A percentile compares a stretch with the other conserved stretches of the same genome.
These are phyloP conservation scores for Selaginella moellendorffii DNA, from an alignment of 75 land plant species.

Conservation along the genomic window DNA sequence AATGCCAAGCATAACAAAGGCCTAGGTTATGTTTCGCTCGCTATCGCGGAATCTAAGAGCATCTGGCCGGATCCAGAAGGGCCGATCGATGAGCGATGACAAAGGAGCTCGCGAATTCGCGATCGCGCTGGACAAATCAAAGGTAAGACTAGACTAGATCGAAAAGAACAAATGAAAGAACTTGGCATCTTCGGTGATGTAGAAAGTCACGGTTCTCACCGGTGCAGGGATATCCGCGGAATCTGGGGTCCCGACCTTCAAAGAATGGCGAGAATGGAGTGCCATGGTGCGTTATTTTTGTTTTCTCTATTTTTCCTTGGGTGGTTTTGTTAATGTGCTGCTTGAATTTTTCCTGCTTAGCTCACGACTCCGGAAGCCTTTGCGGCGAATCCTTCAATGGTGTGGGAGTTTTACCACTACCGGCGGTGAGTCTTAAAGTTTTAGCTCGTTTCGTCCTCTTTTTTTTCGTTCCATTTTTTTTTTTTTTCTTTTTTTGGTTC, in stretches of 20 bases:
- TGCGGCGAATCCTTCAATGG: conserved; percentile 32
- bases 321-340: no score
- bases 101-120: background rate
- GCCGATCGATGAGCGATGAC: background rate
- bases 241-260: conserved; percentile 40
- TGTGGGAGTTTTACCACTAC: conserved; percentile 46
- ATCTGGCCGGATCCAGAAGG: no score
- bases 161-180: background rate
- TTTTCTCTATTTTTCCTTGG: conserved; percentile 6
- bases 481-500: background rate
- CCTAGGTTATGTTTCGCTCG: no score
- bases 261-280: conserved; percentile 42
- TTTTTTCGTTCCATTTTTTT: background rate
- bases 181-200: conserved; percentile 4
- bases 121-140: background rate
- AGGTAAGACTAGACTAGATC: background rate
- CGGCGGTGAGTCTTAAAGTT: conserved; percentile 19
- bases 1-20: no score
- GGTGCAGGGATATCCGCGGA: conserved; percentile 49
- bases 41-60: no score
- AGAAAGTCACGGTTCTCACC: conserved; percentile 38
- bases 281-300: conserved; percentile 23
- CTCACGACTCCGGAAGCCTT: conserved; percentile 40
- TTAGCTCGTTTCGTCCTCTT: background rate
- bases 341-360: no score